Evolutionary conservation across 1,284 basidiomycete species (phyloP).

Genomic region (Rhodotorula sp.): DNA sequence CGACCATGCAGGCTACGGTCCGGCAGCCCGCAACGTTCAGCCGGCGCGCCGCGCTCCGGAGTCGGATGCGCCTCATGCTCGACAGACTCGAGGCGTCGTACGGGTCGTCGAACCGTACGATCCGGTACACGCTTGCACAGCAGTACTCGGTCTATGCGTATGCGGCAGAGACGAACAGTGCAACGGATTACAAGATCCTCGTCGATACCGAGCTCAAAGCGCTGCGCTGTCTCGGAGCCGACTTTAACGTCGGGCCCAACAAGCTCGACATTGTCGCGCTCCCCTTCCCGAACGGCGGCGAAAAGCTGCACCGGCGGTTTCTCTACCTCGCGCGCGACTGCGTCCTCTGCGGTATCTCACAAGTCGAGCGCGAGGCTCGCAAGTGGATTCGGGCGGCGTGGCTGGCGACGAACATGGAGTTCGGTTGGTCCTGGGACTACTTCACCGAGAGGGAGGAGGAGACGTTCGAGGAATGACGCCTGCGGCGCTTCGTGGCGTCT

Average conservation of each 20-base stretch:
- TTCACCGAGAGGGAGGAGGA: not conserved
- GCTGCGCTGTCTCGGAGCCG: not conserved
- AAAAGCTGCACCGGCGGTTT: not conserved
- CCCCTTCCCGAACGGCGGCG: not conserved
- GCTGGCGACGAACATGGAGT: not conserved
- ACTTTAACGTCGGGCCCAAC: not conserved
- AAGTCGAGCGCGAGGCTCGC: conserved; percentile 35
- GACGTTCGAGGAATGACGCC: not conserved
- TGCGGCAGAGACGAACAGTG: too few relatives aligned
- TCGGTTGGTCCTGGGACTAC: not conserved
- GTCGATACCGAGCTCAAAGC: not conserved
- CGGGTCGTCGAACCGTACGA: not conserved
- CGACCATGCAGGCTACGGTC: not conserved
- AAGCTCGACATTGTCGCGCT: not conserved
- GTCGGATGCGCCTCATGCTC: not conserved
- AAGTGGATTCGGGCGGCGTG: conserved; percentile 10
- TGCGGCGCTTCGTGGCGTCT: not conserved
- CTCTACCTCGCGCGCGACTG: not conserved
- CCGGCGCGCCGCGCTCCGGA: not conserved
- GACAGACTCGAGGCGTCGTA: not conserved
- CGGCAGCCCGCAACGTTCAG: not conserved
- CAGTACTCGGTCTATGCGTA: not conserved
- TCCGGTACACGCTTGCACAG: not conserved
- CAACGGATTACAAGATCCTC: not conserved
- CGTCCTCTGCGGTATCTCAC: conserved; percentile 19